A percentile compares a stretch with the other conserved stretches of the same genome.
Evolutionary conservation across 768 basidiomycete species (phyloP).

Genomic region (Xerocomus potaroensis): DNA sequence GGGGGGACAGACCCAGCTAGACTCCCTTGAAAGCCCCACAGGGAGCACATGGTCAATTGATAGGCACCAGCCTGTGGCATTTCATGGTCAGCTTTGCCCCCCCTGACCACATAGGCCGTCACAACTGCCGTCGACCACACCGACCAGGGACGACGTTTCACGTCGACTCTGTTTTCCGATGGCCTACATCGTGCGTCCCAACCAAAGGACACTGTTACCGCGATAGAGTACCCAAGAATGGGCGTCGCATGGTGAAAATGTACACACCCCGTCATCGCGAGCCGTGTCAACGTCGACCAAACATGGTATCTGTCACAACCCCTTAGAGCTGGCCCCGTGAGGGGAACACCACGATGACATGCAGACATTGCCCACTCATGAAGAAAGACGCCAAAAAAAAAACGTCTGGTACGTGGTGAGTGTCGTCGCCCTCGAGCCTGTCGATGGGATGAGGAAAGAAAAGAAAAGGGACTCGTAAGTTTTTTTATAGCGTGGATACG

Average conservation of each 20-base stretch:
- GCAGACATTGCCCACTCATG: constrained; percentile 28
- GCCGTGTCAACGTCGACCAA: constrained; percentile 10
- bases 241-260: not conserved
- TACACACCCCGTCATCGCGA: constrained; percentile 15
- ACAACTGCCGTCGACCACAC: no score
- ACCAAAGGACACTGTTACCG: not conserved
- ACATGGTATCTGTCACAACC: constrained; percentile 14
- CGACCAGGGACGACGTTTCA: no score
- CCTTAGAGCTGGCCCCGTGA: constrained; percentile 14
- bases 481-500: no score
- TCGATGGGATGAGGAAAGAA: constrained; percentile 2
- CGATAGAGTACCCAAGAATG: constrained; percentile 8
- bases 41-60: no score
- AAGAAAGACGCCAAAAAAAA: constrained; percentile 9
- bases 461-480: not conserved
- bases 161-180: no score
- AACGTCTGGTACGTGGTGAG: constrained; percentile 16
- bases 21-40: no score
- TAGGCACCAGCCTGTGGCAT: no score
- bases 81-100: no score
- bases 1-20: no score
- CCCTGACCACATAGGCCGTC: no score
- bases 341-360: constrained; percentile 15
- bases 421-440: constrained; percentile 16
- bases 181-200: not conserved